Conservation (phyloP, 148 eudicot genomes). For the Rhododendron ovatum region DNA sequence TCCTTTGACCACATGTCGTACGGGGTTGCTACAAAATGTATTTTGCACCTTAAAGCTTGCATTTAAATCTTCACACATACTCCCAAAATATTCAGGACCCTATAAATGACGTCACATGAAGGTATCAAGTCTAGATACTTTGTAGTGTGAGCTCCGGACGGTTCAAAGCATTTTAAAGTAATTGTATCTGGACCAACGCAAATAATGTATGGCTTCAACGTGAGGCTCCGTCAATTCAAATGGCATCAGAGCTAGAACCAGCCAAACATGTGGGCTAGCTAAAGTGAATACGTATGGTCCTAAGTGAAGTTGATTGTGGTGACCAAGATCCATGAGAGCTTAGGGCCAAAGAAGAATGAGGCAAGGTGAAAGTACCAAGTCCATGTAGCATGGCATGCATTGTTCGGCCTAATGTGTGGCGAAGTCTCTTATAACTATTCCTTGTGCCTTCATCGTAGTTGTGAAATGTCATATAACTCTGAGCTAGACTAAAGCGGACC, state of each 20-base stretch:
- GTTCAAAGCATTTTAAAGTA: neutral
- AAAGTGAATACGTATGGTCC: no score
- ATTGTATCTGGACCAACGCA: neutral
- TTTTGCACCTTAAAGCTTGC: neutral
- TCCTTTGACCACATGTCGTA: neutral
- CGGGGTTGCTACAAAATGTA: neutral
- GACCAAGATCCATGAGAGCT: no score
- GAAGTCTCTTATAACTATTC: neutral
- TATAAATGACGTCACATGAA: neutral
- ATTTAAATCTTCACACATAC: neutral
- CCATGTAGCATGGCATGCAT: no score
- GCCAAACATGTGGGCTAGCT: neutral
- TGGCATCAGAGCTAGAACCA: neutral
- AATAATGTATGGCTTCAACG: neutral
- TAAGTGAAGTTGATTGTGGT: no score
- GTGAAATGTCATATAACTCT: neutral
- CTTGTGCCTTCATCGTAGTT: neutral
- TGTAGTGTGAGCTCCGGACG: neutral
- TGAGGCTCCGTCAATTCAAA: neutral
- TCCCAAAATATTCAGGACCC: neutral
- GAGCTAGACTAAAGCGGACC: neutral
- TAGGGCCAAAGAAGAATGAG: no score
- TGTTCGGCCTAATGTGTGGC: neutral
- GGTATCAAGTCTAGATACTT: neutral
- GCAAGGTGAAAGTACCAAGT: no score